Evolutionary conservation across 2,329 filamentous ascomycete species (phyloP), one percentile per base, ranked within the genome.

Genomic region (Pseudogymnoascus sp.): DNA sequence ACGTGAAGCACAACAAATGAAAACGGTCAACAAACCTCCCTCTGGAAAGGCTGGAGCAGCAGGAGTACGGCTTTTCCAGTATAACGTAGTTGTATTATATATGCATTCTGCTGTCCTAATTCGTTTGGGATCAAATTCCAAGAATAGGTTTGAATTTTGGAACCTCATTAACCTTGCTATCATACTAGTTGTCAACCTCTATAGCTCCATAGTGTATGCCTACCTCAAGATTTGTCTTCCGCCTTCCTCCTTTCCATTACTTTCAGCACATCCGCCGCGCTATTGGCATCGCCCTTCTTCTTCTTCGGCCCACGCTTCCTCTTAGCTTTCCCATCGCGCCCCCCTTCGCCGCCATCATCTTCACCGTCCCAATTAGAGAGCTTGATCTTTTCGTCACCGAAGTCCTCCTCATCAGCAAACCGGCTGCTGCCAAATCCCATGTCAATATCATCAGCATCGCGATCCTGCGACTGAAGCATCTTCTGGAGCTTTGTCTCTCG

Each of bases 371-470:
- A 90, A 68, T 84, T 77, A 39, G 84, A 85, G 61, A 92, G 74
- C 75, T 89, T 90, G 65, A 90, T 76, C 66, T 82, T 85, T 44
- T 78, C 79, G 71, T 75, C 77, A 40, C 92, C 89, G 65, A 88
- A 83, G 65, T 96, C 92, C 63, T 92, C 92, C 58, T 92, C 92
- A 69, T 97, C 94, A 60, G 90, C 92, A 69, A 90, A 87, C 29
- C 93, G 83, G 70, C 88, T 94, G 17, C 86, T 90, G 35, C 94
- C 94, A 70, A 99, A 97, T 63, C 92, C 93, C 79, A 97, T 84
- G 70, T 99, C 94, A 76, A 99, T 82, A 74, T 99, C 93, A 62
- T 93, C 86, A 57, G 92, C 85, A 71, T 97, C 93, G 57, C 92
- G 84, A 67, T 89, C 88, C 61, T 86, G 84, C 63, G 81, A 81